These are phyloP conservation scores for Trypanosoma grayi DNA, from an alignment of 208 protist genomes.

Conservation along the genomic window DNA sequence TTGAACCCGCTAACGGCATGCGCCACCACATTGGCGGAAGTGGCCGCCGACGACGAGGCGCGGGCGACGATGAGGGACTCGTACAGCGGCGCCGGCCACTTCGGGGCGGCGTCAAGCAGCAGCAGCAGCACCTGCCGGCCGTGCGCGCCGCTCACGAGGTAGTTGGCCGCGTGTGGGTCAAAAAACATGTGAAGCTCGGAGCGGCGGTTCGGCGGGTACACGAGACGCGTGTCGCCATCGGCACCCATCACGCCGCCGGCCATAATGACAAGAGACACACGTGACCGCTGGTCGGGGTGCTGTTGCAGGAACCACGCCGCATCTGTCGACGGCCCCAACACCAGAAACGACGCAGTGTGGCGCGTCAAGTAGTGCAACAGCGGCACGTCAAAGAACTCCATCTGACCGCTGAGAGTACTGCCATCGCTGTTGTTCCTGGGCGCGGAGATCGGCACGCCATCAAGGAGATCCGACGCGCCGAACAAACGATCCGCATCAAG, in stretches of 20 bases:
- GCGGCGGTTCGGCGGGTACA: constrained; percentile 35
- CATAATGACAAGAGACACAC: constrained; percentile 36
- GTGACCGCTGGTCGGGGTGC: constrained; percentile 17
- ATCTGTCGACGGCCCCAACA: constrained; percentile 65
- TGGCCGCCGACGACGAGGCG: not conserved
- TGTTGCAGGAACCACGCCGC: constrained; percentile 52
- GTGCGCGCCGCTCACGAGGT: constrained; percentile 40
- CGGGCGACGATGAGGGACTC: constrained; percentile 17
- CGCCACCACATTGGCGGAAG: constrained; percentile 27
- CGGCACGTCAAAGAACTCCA: constrained; percentile 28
- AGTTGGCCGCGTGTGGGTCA: constrained; percentile 59
- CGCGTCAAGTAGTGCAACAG: constrained; percentile 29
- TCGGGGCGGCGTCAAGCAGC: constrained; percentile 38
- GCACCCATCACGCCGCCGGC: constrained; percentile 53
- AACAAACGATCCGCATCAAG: constrained; percentile 31
- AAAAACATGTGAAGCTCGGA: constrained; percentile 74
- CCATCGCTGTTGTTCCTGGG: not conserved
- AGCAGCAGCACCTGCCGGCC: constrained; percentile 48
- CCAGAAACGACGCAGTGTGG: constrained; percentile 39
- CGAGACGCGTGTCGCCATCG: constrained; percentile 37
- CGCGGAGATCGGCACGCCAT: not conserved
- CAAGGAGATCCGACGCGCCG: constrained; percentile 26
- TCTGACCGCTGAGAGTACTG: constrained; percentile 8
- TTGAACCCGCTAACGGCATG: constrained; percentile 24
- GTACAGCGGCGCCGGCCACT: constrained; percentile 40